Base-by-base conservation (phyloP, 73 alveolate genomes). In the Uronychia setigera region DNA sequence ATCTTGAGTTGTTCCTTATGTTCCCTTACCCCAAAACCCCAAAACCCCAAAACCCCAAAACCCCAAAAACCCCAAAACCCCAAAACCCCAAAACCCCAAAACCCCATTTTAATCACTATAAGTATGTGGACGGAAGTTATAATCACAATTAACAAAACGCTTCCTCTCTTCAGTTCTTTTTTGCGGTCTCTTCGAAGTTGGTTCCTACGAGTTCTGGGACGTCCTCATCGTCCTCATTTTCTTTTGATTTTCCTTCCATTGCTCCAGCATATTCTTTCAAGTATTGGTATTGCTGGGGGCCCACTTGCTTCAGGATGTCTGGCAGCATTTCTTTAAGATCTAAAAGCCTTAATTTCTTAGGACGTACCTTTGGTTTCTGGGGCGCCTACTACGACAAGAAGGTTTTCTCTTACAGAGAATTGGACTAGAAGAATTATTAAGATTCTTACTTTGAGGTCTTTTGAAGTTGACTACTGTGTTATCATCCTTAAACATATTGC, bases 401-500 rank as follows among this genome's bases (percentile, higher is more conserved):
- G 92, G 96, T 96, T 96, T 88, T 93, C 98, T 75, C 93, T 89
- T 76, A 96, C 94, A 77, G 96, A 90, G 88, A 93, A 97, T 87
- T 95, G 96, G 35, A 96, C 95, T n/a, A n/a, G n/a, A n/a, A n/a
- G n/a, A n/a, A n/a, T n/a, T n/a, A n/a, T n/a, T n/a, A n/a, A n/a
- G n/a, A n/a, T n/a, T n/a, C n/a, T n/a, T n/a, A n/a, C n/a, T n/a
- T 78, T 58, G 90, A 29, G 99, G 99, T 74, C 78, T 90, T 80
- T 86, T 91, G 85, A 94, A 96, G 89, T 94, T 96, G 74, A 96
- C 84, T 30, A 95, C 98, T 59, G 98, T 91, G 87, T 92, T 92
- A 90, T 96, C 98, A 83, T 96, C 99, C 89, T 93, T 92, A 93
- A 96, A 95, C 92, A 96, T 87, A 88, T 96, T 96, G 79, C 95